Conservation (phyloP, 176 grass and related monocot species). For the Echinochloa phyllopogon region DNA sequence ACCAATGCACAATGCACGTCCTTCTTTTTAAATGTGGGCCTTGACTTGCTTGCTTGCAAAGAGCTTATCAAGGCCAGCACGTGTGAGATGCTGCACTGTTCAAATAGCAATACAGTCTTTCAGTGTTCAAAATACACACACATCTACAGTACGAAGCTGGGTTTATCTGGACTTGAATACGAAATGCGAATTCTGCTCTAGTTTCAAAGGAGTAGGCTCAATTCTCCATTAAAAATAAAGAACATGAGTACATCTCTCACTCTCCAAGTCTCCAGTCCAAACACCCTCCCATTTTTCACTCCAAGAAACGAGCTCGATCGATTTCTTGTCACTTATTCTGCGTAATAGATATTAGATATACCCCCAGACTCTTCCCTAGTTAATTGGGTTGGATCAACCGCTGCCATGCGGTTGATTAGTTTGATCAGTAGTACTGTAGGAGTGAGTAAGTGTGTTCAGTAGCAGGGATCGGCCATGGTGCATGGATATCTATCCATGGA, state of each 20-base stretch:
- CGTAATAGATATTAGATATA: background rate
- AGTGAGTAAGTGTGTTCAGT: background rate
- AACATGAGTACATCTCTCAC: background rate
- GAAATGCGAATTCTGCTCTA: background rate
- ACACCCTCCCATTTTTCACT: background rate
- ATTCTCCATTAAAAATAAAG: constrained; percentile 9
- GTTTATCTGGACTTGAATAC: too few species aligned
- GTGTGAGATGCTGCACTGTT: background rate
- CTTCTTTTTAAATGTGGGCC: background rate
- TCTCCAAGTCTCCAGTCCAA: too few species aligned
- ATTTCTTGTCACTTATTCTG: constrained; percentile 39
- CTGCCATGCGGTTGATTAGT: background rate
- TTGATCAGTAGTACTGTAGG: background rate
- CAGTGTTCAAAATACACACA: too few species aligned
- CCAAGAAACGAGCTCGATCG: background rate
- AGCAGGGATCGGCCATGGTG: background rate
- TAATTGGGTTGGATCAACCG: constrained; percentile 6
- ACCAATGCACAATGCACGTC: background rate
- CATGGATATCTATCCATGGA: background rate
- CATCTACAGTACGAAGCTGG: background rate
- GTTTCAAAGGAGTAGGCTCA: background rate
- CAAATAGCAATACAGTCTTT: too few species aligned
- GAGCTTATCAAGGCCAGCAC: background rate
- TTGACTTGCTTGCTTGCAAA: background rate
- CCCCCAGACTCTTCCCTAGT: background rate